phyloP scores from a whole-genome alignment of 495 filamentous ascomycete genomes.

The Staphylotrichum longicolle region DNA sequence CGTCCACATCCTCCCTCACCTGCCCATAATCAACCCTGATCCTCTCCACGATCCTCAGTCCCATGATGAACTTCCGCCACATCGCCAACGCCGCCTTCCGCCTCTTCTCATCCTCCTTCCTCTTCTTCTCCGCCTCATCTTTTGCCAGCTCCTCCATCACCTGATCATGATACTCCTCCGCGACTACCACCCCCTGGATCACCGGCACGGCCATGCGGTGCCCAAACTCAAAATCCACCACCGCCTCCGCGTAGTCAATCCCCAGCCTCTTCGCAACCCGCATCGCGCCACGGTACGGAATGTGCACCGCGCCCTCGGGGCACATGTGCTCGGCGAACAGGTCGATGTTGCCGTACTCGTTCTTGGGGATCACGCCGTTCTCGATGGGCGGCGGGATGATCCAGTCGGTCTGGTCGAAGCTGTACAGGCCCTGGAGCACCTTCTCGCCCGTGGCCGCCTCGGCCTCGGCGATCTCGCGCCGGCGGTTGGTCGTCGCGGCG shows the following conservation, averaged over 20 bases:
- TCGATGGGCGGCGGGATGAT: conserved; percentile 83
- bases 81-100: conserved; percentile 68
- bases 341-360: conserved; percentile 95
- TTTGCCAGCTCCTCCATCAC: conserved; percentile 78
- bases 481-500: conserved; percentile 82
- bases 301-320: conserved; percentile 77
- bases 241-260: conserved; percentile 91
- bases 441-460: conserved; percentile 75
- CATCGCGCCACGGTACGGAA: conserved; percentile 72
- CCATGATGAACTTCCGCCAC: conserved; percentile 87
- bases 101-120: conserved; percentile 79
- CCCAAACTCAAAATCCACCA: conserved; percentile 95
- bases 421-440: conserved; percentile 81
- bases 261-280: conserved; percentile 78
- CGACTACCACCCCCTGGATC: conserved; percentile 85
- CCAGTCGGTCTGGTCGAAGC: conserved; percentile 83
- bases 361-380: conserved; percentile 87
- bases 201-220: conserved; percentile 89
- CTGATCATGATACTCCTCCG: conserved; percentile 68
- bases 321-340: conserved; percentile 93
- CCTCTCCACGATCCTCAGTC: conserved; percentile 75
- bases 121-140: conserved; percentile 73
- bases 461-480: conserved; percentile 84
- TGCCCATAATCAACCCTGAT: conserved; percentile 78
- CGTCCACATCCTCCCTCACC: conserved; percentile 41